These are phyloP conservation scores for Cladosporium sp. DNA, from an alignment of 2,329 filamentous ascomycete genomes.

Conservation along the genomic window DNA sequence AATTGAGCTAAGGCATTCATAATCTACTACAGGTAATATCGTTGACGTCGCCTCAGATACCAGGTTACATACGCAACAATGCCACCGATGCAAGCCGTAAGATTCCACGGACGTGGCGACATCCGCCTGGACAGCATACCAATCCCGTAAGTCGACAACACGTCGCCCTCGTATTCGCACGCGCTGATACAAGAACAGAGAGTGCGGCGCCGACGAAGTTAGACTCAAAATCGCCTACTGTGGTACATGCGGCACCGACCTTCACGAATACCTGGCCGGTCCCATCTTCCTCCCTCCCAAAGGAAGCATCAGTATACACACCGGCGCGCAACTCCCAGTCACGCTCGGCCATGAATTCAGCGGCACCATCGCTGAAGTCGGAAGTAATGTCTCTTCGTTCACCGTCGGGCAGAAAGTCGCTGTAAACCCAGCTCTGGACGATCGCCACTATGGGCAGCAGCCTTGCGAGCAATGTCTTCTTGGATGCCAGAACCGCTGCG, in stretches of 20 bases:
- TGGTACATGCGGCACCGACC: conserved; percentile 22
- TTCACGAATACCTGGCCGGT: conserved; percentile 23
- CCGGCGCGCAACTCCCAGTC: conserved; percentile 15
- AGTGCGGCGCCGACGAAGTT: conserved; percentile 15
- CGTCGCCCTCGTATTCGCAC: too few relatives aligned
- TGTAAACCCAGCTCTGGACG: conserved; percentile 17
- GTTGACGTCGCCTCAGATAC: background rate
- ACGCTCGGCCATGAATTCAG: conserved; percentile 19
- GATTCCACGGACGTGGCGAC: conserved; percentile 22
- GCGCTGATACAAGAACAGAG: background rate
- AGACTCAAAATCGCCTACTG: conserved; percentile 17
- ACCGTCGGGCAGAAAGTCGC: conserved; percentile 15
- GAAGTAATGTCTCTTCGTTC: conserved; percentile 19
- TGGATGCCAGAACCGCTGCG: conserved; percentile 13
- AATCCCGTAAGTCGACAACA: conserved; percentile 13
- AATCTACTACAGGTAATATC: too few relatives aligned
- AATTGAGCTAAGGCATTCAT: background rate
- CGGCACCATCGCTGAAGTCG: conserved; percentile 16
- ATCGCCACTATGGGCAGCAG: conserved; percentile 7
- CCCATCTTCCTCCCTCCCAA: conserved; percentile 18
- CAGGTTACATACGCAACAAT: background rate
- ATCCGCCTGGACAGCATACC: conserved; percentile 20
- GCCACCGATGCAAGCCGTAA: conserved; percentile 19
- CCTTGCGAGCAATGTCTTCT: conserved; percentile 13
- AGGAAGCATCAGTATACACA: conserved; percentile 14